Percentiles rank a stretch among this genome's conserved stretches.
phyloP scores from a whole-genome alignment of 192 early-diverging fungal species.

The Phycomyces nitens region DNA sequence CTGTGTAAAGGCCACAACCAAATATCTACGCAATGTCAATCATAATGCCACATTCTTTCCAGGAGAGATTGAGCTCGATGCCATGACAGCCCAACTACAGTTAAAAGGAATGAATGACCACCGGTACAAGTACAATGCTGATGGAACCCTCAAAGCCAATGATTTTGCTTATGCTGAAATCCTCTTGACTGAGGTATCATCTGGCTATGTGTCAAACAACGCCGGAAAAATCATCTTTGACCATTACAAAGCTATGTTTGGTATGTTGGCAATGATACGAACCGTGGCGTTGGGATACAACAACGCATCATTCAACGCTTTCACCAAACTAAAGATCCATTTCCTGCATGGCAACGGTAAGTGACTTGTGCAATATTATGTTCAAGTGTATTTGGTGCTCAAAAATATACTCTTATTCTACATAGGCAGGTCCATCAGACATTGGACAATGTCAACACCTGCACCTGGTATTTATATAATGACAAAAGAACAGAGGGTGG shows the following conservation, averaged over 20 bases:
- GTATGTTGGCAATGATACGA: slow-evolving; percentile 15
- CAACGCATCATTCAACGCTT: slow-evolving; percentile 8
- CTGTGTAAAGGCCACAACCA: slow-evolving; percentile 12
- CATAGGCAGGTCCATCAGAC: slow-evolving; percentile 16
- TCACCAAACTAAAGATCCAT: slow-evolving; percentile 14
- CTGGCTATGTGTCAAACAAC: slow-evolving; percentile 9
- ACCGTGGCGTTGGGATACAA: slow-evolving; percentile 1
- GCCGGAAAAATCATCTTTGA: slow-evolving; percentile 7
- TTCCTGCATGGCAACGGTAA: slow-evolving; percentile 17
- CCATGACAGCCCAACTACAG: slow-evolving; percentile 13
- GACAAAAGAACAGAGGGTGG: slow-evolving; percentile 10
- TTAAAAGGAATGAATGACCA: slow-evolving; percentile 12
- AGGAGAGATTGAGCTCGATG: slow-evolving; percentile 16
- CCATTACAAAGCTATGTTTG: slow-evolving; percentile 16
- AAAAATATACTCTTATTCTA: slow-evolving; percentile 8
- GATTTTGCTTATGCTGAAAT: slow-evolving; percentile 11
- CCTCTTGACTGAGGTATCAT: slow-evolving; percentile 10
- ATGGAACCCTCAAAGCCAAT: slow-evolving; percentile 7
- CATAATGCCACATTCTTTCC: slow-evolving; percentile 12
- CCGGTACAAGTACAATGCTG: slow-evolving; percentile 18
- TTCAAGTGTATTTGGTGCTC: slow-evolving; percentile 11
- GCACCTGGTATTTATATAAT: slow-evolving; percentile 7
- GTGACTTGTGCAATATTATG: slow-evolving; percentile 7
- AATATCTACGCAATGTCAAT: slow-evolving; percentile 11
- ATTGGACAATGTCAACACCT: slow-evolving; percentile 29